Conservation (phyloP, 1,284 basidiomycete species). For the Cutaneotrichosporon cutaneum region DNA sequence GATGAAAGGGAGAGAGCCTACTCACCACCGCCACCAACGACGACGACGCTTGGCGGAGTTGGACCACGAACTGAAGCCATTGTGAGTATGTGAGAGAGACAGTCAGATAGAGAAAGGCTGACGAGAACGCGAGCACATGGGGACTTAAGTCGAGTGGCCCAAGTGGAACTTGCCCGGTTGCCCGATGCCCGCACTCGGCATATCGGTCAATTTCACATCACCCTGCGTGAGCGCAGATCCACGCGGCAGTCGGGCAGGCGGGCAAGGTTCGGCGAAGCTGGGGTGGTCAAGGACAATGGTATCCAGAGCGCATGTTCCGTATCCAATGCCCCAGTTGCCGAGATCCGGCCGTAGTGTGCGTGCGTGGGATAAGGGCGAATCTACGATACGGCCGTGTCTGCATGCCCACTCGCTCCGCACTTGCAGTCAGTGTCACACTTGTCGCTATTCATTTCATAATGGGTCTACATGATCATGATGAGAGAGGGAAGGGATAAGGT, state of each 20-base stretch:
- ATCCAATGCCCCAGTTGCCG: no score
- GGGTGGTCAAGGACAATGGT: neutral
- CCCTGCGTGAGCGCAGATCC: neutral
- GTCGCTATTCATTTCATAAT: slow-evolving; percentile 9
- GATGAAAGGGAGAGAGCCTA: neutral
- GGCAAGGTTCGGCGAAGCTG: neutral
- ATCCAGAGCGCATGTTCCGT: neutral
- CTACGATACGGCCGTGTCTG: neutral
- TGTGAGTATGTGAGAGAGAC: neutral
- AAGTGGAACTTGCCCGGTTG: neutral
- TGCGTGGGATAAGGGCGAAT: neutral
- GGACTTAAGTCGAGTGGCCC: neutral
- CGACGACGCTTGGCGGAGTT: slow-evolving; percentile 13
- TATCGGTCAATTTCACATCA: neutral
- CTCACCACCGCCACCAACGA: slow-evolving; percentile 27
- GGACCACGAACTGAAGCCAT: slow-evolving; percentile 5
- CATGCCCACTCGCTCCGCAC: neutral
- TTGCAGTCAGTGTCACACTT: neutral
- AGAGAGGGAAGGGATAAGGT: neutral
- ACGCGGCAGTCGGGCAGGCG: neutral
- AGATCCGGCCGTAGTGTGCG: neutral
- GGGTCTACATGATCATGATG: slow-evolving; percentile 8
- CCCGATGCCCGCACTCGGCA: neutral
- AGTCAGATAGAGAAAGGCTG: neutral
- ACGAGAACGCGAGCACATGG: neutral